Base-by-base conservation (phyloP, 768 basidiomycete genomes). In the Suillus occidentalis region DNA sequence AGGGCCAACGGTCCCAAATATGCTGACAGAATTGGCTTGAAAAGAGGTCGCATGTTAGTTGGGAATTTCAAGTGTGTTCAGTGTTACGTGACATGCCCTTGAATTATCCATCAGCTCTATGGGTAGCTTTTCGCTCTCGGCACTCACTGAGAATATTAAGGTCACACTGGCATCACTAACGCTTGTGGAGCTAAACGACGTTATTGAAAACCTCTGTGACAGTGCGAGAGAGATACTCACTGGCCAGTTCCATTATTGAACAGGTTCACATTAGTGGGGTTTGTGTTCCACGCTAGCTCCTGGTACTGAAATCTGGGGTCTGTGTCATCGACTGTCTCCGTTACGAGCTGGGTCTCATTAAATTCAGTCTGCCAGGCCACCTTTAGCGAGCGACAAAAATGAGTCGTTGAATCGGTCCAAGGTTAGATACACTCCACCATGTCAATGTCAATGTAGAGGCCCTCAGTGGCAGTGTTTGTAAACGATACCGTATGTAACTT, bases 231-330 rank as follows among this genome's bases (percentile, higher is more conserved):
- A 28, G 56, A 47, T 45, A 69, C 74, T 55, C 62, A 75, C 83
- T 81, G 83, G 62, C 79, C 83, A 28, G 80, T 77, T 50, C 80
- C 76, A 9, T 82, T 82, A 16, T 69, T 74, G 66, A 82, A 84
- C 34, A 77, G 68, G 43, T 79, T 79, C 2, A 80, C 49, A n/a
- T 67, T 60, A 40, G 66, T 66, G 20, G 77, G 69, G 59, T 67
- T 76, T 5, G 76, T 73, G 6, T 49, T 67, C 84, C 83, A 84
- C 8, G 69, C 64, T 9, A 72, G 14, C 3, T 75, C 71, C 14
- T 72, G 69, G 65, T 82, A 83, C 25, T 71, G 71, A 52, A 83
- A 83, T 6, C 75, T 69, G 4, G 78, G 55, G 64, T 83, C 77
- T 18, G 70, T 64, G 61, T 82, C 81, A 68, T 80, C 64, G 40